Conservation (phyloP, 129 eudicot species). For the Dittrichia graveolens region DNA sequence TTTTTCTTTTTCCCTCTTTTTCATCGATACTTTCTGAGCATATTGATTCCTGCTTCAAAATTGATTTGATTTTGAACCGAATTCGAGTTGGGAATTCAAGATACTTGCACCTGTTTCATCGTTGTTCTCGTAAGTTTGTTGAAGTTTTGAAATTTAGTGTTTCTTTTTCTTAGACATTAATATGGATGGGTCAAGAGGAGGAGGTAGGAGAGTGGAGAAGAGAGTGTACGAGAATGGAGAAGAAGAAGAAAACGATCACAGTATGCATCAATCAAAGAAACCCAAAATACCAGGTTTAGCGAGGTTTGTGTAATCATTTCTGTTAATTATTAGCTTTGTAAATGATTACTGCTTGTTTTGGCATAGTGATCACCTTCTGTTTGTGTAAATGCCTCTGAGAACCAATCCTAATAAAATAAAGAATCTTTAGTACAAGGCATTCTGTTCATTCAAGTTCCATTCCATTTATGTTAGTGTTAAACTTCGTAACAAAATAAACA, state of each 20-base stretch:
- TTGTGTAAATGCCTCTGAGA: constrained; percentile 31
- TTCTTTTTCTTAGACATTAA: constrained; percentile 6
- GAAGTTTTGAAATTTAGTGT: constrained; percentile 24
- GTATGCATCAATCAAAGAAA: constrained; percentile 42
- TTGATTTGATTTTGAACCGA: constrained; percentile 12
- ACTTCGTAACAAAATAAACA: too few species aligned
- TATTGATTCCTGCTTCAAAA: not conserved
- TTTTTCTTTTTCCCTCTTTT: constrained; percentile 4
- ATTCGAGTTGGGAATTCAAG: constrained; percentile 29
- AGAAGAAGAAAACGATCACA: constrained; percentile 39
- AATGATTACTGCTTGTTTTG: constrained; percentile 6
- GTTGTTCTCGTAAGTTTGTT: not conserved
- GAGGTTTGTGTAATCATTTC: constrained; percentile 34
- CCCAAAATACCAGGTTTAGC: constrained; percentile 63
- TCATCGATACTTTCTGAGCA: constrained; percentile 24
- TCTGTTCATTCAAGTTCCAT: too few species aligned
- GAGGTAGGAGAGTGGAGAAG: constrained; percentile 47
- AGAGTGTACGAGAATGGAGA: constrained; percentile 45
- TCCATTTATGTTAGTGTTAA: too few species aligned
- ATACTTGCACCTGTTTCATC: not conserved
- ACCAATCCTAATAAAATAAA: not conserved
- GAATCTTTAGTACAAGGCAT: not conserved
- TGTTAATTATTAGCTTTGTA: not conserved
- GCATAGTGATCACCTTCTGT: constrained; percentile 18
- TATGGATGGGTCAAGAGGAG: constrained; percentile 51